A percentile compares a stretch with the other conserved stretches of the same genome.
phyloP scores from a whole-genome alignment of 768 basidiomycete species.

The Mycena galericulata region DNA sequence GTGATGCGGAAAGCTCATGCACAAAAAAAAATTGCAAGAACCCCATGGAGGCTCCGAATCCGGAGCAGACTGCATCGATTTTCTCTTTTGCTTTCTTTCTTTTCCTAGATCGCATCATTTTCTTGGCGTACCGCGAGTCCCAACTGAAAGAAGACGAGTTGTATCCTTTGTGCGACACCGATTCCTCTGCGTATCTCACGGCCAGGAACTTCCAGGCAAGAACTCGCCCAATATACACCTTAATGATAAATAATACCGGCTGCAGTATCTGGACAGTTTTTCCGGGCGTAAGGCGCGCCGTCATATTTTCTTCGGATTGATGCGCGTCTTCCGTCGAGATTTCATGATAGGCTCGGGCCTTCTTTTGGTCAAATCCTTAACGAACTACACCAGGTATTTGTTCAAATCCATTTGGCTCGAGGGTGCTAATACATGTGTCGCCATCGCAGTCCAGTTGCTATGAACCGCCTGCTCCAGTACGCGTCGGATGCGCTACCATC shows the following conservation, averaged over 20 bases:
- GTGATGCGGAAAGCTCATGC: background rate
- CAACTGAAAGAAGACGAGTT: slow-evolving; percentile 55
- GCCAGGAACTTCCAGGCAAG: slow-evolving; percentile 45
- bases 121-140: slow-evolving; percentile 53
- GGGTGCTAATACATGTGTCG: slow-evolving; percentile 34
- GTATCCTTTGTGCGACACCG: slow-evolving; percentile 75
- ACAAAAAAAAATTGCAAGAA: background rate
- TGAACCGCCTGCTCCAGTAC: slow-evolving; percentile 55
- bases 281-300: background rate
- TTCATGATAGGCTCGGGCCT: slow-evolving; percentile 37
- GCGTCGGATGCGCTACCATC: slow-evolving; percentile 14
- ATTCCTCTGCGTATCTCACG: slow-evolving; percentile 45
- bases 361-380: background rate
- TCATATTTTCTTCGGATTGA: slow-evolving; percentile 55
- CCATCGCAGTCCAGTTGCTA: slow-evolving; percentile 53
- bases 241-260: background rate
- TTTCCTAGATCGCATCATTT: slow-evolving; percentile 67
- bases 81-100: slow-evolving; percentile 57
- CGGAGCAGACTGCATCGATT: slow-evolving; percentile 64
- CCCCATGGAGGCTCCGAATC: slow-evolving; percentile 36
- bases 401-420: too few species aligned
- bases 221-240: slow-evolving; percentile 20
- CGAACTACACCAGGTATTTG: slow-evolving; percentile 16
- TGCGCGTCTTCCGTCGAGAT: slow-evolving; percentile 49
- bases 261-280: slow-evolving; percentile 25